Conservation (phyloP, 345 rosid species). For the Orychophragmus violaceus region DNA sequence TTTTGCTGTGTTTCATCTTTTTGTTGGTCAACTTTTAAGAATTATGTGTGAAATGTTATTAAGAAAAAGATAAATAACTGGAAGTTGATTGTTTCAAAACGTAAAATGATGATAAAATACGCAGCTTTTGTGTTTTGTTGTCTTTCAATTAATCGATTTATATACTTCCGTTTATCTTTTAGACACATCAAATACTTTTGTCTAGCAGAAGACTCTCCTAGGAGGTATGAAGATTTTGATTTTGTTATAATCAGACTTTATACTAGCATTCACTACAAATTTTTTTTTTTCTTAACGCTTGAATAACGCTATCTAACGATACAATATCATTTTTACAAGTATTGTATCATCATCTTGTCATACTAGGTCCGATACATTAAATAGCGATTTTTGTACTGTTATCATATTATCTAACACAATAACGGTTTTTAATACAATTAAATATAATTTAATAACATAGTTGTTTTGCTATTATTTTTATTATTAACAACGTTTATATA, state of each 20-base stretch:
- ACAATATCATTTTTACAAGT: no score
- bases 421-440: no score
- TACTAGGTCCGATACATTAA: no score
- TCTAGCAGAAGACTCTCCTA: constrained; percentile 28
- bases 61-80: not conserved
- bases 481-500: no score
- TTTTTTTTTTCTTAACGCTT: no score
- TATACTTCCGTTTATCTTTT: not conserved
- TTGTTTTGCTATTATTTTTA: no score
- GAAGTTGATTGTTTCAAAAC: not conserved
- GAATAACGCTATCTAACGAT: no score
- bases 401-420: no score
- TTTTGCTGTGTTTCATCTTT: not conserved
- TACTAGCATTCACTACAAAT: not conserved
- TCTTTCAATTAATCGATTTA: not conserved
- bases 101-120: constrained; percentile 18
- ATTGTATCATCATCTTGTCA: no score
- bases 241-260: constrained; percentile 3
- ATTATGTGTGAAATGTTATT: not conserved
- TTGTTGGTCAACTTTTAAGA: not conserved
- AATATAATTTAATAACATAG: no score
- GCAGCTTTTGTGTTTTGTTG: constrained; percentile 8
- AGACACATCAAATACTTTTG: constrained; percentile 16
- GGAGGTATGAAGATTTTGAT: constrained; percentile 16
- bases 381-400: no score